phyloP scores from a whole-genome alignment of 2,329 filamentous ascomycete species.

The Claviceps sp. region DNA sequence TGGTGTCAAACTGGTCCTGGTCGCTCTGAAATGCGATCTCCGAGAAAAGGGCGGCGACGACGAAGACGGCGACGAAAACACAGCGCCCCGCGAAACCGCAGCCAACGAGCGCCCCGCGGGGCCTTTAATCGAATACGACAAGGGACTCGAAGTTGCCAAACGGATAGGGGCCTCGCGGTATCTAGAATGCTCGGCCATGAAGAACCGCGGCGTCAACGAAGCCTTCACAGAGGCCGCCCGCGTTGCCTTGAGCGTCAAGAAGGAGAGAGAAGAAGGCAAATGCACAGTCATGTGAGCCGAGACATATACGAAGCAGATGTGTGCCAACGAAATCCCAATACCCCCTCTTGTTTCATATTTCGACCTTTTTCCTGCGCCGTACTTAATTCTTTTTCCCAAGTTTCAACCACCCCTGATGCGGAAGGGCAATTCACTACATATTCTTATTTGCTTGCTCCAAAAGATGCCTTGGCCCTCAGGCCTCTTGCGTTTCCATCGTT shows the following conservation, averaged over 20 bases:
- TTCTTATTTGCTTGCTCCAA: too few species aligned
- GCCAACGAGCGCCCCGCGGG: slow-evolving; percentile 40
- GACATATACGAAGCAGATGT: neutral
- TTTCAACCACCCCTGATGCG: too few species aligned
- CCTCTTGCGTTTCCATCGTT: too few species aligned
- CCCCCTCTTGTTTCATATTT: neutral
- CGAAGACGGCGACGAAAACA: slow-evolving; percentile 47
- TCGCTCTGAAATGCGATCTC: slow-evolving; percentile 93
- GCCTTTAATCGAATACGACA: slow-evolving; percentile 76
- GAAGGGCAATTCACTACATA: too few species aligned
- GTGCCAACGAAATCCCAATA: slow-evolving; percentile 3
- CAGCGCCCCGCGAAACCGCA: slow-evolving; percentile 8
- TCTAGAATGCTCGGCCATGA: slow-evolving; percentile 95
- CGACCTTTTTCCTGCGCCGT: neutral
- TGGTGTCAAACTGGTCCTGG: slow-evolving; percentile 84
- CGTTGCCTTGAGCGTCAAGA: slow-evolving; percentile 67
- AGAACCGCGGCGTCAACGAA: slow-evolving; percentile 95
- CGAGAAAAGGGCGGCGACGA: slow-evolving; percentile 65
- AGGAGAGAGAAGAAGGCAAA: slow-evolving; percentile 48
- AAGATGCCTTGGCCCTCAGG: too few species aligned
- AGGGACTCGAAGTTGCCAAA: slow-evolving; percentile 81
- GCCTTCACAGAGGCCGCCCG: slow-evolving; percentile 96
- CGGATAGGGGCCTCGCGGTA: slow-evolving; percentile 89
- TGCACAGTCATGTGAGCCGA: slow-evolving; percentile 44
- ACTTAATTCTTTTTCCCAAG: neutral